Base-by-base conservation (phyloP, 768 basidiomycete species). In the Tephrocybe sp. region DNA sequence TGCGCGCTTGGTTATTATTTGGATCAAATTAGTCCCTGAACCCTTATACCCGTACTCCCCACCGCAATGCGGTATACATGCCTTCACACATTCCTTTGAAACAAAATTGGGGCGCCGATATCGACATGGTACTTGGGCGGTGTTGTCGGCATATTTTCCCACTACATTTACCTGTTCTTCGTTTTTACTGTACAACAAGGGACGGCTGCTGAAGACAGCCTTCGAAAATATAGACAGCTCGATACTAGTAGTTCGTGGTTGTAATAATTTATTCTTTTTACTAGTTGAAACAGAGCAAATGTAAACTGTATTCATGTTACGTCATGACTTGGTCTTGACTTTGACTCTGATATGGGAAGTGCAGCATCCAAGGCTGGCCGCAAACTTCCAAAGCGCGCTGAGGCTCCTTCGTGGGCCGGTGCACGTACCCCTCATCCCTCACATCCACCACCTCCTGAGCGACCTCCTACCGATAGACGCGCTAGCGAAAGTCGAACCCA, bases 301-400 rank as follows among this genome's bases (percentile, higher is more conserved):
- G 62, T 64, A 61, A 71, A 64, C 69, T 57, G 62, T 64, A 61
- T 47, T 60, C 12, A 4, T 23, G 34, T 22, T 24, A 38, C 36
- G 37, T 39, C 19, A 61, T 61, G 60, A 61, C 60, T 57, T 62
- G 33, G 4, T 22, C 31, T 15, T 19, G 33, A 23, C 30, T 42
- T 15, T 34, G 16, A 42, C 23, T 45, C 33, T 9, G 47, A 40
- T 37, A 88, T 89, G 87, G 87, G 87, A 10, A 70, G 68, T 42
- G 67, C 74, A 15, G 60, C 81, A 23, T 90, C 87, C 6, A 90
- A 84, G 67, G 72, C 75, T 50, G 68, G 70, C 1, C 76, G 82
- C 22, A 78, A 67, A 56, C 70, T 86, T 16, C 81, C 85, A 10
- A 80, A 68, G 44, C 68, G 68, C 29, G 51, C 64, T 30, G 69